Evolutionary conservation across 129 eudicot species (phyloP), one percentile per base, ranked within the genome.

Genomic region (Flaveria sonorensis): DNA sequence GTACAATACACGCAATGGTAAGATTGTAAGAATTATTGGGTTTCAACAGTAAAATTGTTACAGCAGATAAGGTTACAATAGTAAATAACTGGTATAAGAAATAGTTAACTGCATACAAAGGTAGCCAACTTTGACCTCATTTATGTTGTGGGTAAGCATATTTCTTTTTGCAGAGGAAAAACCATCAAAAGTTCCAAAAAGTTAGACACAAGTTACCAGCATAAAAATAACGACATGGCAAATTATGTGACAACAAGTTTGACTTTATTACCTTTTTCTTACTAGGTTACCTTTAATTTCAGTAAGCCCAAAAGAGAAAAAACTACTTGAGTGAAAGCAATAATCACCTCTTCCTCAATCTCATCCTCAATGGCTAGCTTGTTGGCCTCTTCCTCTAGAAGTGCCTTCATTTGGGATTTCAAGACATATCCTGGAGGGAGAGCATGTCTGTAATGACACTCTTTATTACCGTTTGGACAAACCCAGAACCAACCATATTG

Each of bases 401-500:
- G 87, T 11, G 98, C 98, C 85, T 93, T 93, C 98, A 93, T 90
- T 84, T 93, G 98, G 55, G 97, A 88, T 71, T 90, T 93, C 73
- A 93, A 59, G 52, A 93, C 40, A 72, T 90, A 93, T 75, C 95
- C 97, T 10, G 98, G 97, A 71, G 98, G 98, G 62, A 93, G 95
- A 5, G 95, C 98, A 82, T 92, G 98, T 78, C 98, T 88, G 73
- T 92, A 92, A 14, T 88, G 93, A 45, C 98, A 92, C 47, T 85
- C 91, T 85, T 89, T 88, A 73, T 94, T 93, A 74, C 96, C 96
- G 81, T 92, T 92, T 24, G 98, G 96, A 84, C 98, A 92, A 24
- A 65, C 89, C 98, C 98, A 92, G 72, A 92, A 92, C 96, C 98
- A 92, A 69, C 98, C 98, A 63, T 92, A 92, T 75, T 92, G 98